Evolutionary conservation across 345 rosid species (phyloP), one percentile per base, ranked within the genome.

Genomic region (Trapa bicornis): DNA sequence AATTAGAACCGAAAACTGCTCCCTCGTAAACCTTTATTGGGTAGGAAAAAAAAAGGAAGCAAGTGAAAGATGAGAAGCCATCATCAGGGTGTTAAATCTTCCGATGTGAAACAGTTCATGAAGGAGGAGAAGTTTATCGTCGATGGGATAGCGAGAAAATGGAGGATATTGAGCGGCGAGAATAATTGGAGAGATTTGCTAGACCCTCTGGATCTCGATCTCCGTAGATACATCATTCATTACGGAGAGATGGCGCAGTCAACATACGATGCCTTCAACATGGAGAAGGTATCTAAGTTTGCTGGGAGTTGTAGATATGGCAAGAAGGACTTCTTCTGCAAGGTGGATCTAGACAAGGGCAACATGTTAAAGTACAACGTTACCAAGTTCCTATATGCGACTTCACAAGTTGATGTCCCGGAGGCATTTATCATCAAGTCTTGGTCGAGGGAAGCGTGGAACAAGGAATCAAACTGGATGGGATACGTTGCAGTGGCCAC

Each of bases 161-260:
- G 96, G 98, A 80, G 80, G 75, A 65, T 73, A 43, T 79, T 89
- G 32, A 88, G 91, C 47, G 98, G 97, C 16, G 77, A 78, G 69
- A 70, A 76, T 45, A 56, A 78, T 37, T 92, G 98, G 96, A 79
- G 78, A 29, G 75, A 73, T 37, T 71, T 86, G 47, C 47, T 87
- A 66, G 86, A 86, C 29, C 98, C 98, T 57, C 82, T 89, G 7
- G 85, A 92, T 72, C 62, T 75, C 42, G 91, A 84, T 78, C 96
- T 92, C 72, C 85, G 98, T 3, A 72, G 75, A 33, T 82, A 80
- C 72, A 74, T 89, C 9, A 71, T 89, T 72, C 96, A 86, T 71
- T 89, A 89, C 22, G 98, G 98, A 0, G 92, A 92, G 74, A 87
- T 89, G 91, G 91, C 88, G 48, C 91, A 89, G 47, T 86, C 95